Evolutionary conservation across 805 yeast genomes (phyloP), one percentile per base, ranked within the genome.

Genomic region (Saccharomycopsis malanga): DNA sequence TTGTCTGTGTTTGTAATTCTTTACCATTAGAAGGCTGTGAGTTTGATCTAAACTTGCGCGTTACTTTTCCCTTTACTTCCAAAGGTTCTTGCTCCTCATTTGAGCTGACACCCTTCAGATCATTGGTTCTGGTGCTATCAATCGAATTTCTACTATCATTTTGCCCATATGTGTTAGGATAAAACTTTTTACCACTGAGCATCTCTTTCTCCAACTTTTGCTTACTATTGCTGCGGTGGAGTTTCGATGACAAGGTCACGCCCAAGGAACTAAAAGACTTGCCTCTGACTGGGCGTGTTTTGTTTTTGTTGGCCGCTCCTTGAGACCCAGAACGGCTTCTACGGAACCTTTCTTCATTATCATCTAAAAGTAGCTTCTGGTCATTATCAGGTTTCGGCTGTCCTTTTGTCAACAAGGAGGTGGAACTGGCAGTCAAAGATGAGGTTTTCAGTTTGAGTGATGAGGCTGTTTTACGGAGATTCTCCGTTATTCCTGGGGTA

Each of bases 151-250:
- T n/a, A n/a, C n/a, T n/a, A n/a, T n/a, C n/a, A n/a, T n/a, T n/a
- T n/a, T n/a, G n/a, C n/a, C n/a, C n/a, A n/a, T n/a, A n/a, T n/a
- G n/a, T n/a, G 12, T 27, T 17, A 9, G 40, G 15, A n/a, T 37
- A 37, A n/a, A 17, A 37, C n/a, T 37, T 37, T 18, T 37, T 37
- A 12, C 40, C 40, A n/a, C 40, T 37, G 22, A 37, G 17, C 36
- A 32, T 10, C 17, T 32, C 36, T n/a, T 32, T 32, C 17, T 32
- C 36, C 36, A 32, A 32, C 9, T 27, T 27, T 4, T 4, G 10
- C 18, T 29, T n/a, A 7, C 14, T n/a, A 25, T 18, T 29, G 34
- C 22, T 39, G 20, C n/a, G 12, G 25, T 39, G 43, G 6, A 39
- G 34, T 27, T 39, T 39, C 23, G 34, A 36, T 12, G 15, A 25